These are phyloP conservation scores for Cystofilobasidium macerans DNA, from an alignment of 768 basidiomycete genomes.

Conservation along the genomic window DNA sequence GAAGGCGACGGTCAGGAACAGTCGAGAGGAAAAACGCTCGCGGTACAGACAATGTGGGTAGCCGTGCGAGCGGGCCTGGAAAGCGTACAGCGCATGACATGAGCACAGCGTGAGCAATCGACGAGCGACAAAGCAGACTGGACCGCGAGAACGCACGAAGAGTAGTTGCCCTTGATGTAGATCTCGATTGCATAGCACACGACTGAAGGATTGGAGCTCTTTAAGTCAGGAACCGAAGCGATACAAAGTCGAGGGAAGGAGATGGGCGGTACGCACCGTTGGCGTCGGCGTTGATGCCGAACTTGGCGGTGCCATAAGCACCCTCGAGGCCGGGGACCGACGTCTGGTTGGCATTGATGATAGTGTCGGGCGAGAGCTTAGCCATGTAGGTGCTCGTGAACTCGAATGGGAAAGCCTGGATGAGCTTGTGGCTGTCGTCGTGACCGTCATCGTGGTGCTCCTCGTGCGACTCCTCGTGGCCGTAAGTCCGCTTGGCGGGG, in stretches of 20 bases:
- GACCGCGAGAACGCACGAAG: no score
- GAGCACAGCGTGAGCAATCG: no score
- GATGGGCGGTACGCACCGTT: no score
- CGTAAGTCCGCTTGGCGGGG: conserved; percentile 24
- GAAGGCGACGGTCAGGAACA: not conserved
- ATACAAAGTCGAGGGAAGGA: no score
- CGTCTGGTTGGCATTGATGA: conserved; percentile 32
- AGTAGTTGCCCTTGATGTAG: conserved; percentile 33
- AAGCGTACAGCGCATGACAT: no score
- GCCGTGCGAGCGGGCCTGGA: conserved; percentile 34
- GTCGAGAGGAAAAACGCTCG: not conserved
- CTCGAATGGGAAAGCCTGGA: conserved; percentile 29
- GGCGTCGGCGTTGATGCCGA: conserved; percentile 33
- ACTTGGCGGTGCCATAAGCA: conserved; percentile 33
- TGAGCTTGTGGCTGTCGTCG: conserved; percentile 14
- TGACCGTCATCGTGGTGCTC: conserved; percentile 18
- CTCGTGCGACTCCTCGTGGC: conserved; percentile 13
- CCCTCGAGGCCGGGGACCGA: conserved; percentile 29
- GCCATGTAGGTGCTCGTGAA: conserved; percentile 35
- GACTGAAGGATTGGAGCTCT: no score
- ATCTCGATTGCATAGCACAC: conserved; percentile 35
- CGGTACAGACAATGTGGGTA: conserved; percentile 31
- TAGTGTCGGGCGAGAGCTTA: conserved; percentile 29
- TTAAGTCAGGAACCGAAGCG: no score
- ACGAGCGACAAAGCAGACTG: no score